Evolutionary conservation across 2,329 filamentous ascomycete species (phyloP), one percentile per base, ranked within the genome.

Genomic region (Calonectria crousiana): DNA sequence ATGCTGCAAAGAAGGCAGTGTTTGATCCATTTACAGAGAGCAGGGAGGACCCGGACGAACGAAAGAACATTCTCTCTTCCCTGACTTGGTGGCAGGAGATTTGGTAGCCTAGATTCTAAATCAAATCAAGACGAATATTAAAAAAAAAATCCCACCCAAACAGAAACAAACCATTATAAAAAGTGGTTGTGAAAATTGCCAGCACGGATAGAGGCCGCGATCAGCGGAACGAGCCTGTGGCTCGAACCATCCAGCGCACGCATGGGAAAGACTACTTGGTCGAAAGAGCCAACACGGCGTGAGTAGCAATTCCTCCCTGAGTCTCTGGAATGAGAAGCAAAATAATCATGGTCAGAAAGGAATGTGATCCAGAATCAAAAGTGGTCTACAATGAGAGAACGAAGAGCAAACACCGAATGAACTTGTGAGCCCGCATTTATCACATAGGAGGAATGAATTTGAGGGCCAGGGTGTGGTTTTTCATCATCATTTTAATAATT

Each of bases 61-160:
- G 88, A 1, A 86, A 87, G 78, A 80, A 76, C 68, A 76, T 82
- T 38, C 82, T 87, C 64, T 80, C 81, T 1, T 79, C 78, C 9
- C 76, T 87, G 56, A 86, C 83, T 10, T 88, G 88, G 82, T 91
- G 90, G 88, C 89, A 92, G 82, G 90, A 92, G 81, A 91, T 90
- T 32, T 92, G 90, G 90, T 92, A 81, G 68, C 51, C 44, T 34
- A 28, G 10, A 20, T 18, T 8, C 6, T 30, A 28, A 38, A 36
- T 41, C 13, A 26, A 38, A 34, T 18, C 26, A 41, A 62, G 4
- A 26, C 11, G 26, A 34, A 38, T 3, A 26, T 60, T 26, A 60
- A n/a, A 26, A 36, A 41, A 20, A 38, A 36, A 26, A 20, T 36
- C 6, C 6, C 23, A 28, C 3, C 2, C 32, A 14, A 18, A 44